Evolutionary conservation across 2,329 filamentous ascomycete species (phyloP), one percentile per base, ranked within the genome.

Genomic region (Fusarium sp.): DNA sequence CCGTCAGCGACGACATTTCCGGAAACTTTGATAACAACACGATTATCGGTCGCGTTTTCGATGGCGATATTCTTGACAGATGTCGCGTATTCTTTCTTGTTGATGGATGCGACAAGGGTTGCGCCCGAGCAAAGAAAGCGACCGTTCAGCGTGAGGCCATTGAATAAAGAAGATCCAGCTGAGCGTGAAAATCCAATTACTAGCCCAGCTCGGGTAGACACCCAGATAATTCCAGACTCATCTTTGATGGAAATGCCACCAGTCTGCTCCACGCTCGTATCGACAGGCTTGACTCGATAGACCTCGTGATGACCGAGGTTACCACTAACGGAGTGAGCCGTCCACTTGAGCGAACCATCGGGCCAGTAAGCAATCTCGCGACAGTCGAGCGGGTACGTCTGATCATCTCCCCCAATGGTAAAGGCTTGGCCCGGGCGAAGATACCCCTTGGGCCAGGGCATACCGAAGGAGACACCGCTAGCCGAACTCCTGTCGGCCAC

Each of bases 291-390:
- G 61, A 81, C 67, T 4, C 79, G 85, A 75, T 89, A 89, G n/a
- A 82, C 80, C 16, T 84, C 82, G 6, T 81, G 77, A 11, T 83
- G 78, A 0, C 71, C 77, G 2, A 85, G 83, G 6, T 84, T 83
- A 11, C 81, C 84, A 23, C 84, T 80, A 52, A 91, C 80, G 0
- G 89, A 88, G 75, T 91, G 89, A 5, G 84, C 88, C 3, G 87
- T 89, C 89, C 89, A 92, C 76, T 91, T 91, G 68, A 90, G 83
- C 1, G 89, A 90, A 18, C 87, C 88, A 78, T 91, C 89, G 3
- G 87, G 84, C 89, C 89, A 91, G 76, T 67, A 75, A 14, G 71
- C 73, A 66, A 75, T 37, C 39, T 75, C 71, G 11, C 71, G 73
- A 16, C 60, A 71, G 23, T 72, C 73, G 30, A 75, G 43, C 7